Evolutionary conservation across 768 basidiomycete species (phyloP).

Genomic region (Leccinum fibrillosum): DNA sequence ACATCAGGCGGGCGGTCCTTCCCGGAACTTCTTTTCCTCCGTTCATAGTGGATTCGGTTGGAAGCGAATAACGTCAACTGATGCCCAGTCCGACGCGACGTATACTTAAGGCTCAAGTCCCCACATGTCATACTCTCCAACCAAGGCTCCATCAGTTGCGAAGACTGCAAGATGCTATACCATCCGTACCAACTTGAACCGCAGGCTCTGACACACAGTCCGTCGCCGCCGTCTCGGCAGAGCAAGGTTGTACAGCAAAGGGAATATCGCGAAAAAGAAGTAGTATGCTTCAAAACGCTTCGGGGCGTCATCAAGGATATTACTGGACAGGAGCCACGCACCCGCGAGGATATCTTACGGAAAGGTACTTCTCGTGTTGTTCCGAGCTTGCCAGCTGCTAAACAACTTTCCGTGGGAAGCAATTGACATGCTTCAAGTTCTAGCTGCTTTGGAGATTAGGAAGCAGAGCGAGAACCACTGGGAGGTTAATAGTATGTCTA

Average conservation of each 20-base stretch:
- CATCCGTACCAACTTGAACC: neutral
- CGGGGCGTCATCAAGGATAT: conserved; percentile 12
- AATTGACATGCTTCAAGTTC: conserved; percentile 5
- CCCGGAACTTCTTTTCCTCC: neutral
- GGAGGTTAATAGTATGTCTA: neutral
- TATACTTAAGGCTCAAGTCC: neutral
- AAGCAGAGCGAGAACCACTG: neutral
- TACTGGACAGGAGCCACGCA: conserved; percentile 11
- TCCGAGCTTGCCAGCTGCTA: neutral
- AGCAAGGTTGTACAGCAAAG: conserved; percentile 14
- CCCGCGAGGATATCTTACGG: conserved; percentile 17
- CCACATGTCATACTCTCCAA: neutral
- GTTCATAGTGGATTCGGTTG: neutral
- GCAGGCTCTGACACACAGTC: neutral
- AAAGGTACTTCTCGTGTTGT: conserved; percentile 10
- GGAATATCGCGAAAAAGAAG: conserved; percentile 25
- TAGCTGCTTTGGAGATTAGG: neutral
- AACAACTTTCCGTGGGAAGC: conserved; percentile 5
- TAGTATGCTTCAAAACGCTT: conserved; percentile 15
- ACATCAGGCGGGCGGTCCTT: neutral
- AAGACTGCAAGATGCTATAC: conserved; percentile 1
- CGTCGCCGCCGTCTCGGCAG: conserved; percentile 1
- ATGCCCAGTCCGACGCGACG: neutral
- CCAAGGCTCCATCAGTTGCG: neutral
- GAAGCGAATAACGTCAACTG: neutral